Evolutionary conservation across 768 basidiomycete species (phyloP).

Genomic region (Amanita brunnescens): DNA sequence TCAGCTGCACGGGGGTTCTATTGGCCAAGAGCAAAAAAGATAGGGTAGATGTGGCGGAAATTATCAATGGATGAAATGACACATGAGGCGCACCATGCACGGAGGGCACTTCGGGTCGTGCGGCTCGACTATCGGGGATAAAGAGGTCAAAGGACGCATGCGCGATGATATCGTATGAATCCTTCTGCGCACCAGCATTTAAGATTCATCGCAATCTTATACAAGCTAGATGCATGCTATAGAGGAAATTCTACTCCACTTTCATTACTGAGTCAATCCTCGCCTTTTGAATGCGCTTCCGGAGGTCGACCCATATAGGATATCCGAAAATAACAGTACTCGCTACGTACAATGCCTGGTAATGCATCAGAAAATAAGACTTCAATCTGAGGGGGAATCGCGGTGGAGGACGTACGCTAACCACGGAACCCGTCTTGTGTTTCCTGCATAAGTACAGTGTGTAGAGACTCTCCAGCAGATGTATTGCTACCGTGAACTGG

Average conservation of each 20-base stretch:
- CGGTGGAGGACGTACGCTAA: constrained; percentile 22
- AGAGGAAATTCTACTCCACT: constrained; percentile 31
- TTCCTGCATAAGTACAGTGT: constrained; percentile 36
- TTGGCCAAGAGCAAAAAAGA: too few relatives aligned
- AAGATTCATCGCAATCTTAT: too few relatives aligned
- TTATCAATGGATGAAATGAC: too few relatives aligned
- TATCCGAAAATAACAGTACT: constrained; percentile 45
- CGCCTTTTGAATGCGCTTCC: constrained; percentile 51
- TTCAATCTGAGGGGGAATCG: neutral
- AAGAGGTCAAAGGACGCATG: too few relatives aligned
- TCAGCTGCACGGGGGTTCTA: too few relatives aligned
- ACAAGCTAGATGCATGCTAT: too few relatives aligned
- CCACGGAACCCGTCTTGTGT: constrained; percentile 37
- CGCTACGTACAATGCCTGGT: constrained; percentile 44
- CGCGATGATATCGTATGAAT: too few relatives aligned
- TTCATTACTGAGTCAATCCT: constrained; percentile 81
- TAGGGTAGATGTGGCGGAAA: too few relatives aligned
- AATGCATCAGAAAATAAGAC: neutral
- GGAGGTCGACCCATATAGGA: constrained; percentile 45
- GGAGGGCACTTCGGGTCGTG: too few relatives aligned
- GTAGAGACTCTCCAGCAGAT: constrained; percentile 42
- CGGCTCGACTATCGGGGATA: too few relatives aligned
- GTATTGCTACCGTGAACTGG: constrained; percentile 24
- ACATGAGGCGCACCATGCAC: too few relatives aligned
- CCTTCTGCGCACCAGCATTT: too few relatives aligned